Evolutionary conservation across 495 filamentous ascomycete species (phyloP).

Genomic region (Trichoderma orchidacearum): DNA sequence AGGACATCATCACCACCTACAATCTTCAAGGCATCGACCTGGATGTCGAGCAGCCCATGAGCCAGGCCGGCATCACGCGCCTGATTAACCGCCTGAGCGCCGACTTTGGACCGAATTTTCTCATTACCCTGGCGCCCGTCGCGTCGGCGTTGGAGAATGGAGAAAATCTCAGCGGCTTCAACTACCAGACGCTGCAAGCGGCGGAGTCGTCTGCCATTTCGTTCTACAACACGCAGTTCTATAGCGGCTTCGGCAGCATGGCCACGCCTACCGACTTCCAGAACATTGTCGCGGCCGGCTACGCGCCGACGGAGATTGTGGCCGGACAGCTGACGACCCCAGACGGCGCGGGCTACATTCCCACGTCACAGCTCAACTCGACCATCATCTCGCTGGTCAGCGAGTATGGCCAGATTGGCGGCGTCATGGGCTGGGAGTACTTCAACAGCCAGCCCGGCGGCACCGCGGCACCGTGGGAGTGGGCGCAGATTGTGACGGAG

Average conservation of each 20-base stretch:
- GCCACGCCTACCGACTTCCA: constrained; percentile 47
- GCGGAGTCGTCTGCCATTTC: constrained; percentile 31
- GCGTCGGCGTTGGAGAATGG: constrained; percentile 51
- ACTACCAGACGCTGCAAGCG: constrained; percentile 46
- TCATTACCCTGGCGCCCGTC: constrained; percentile 70
- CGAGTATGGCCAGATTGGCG: constrained; percentile 52
- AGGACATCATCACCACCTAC: constrained; percentile 42
- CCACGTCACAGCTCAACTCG: constrained; percentile 16
- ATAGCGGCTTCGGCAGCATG: constrained; percentile 64
- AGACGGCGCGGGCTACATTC: constrained; percentile 42
- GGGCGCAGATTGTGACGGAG: constrained; percentile 49
- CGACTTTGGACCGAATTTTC: constrained; percentile 58
- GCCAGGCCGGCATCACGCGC: constrained; percentile 51
- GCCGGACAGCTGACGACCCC: constrained; percentile 61
- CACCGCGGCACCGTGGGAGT: constrained; percentile 49
- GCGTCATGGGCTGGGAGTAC: constrained; percentile 82
- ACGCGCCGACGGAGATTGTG: constrained; percentile 51
- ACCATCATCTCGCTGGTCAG: constrained; percentile 31
- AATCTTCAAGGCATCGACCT: constrained; percentile 65
- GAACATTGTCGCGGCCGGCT: constrained; percentile 47
- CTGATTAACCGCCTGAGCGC: constrained; percentile 61
- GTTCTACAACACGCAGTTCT: constrained; percentile 83
- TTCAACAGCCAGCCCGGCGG: constrained; percentile 56
- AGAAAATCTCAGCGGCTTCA: constrained; percentile 55
- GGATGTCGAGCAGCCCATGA: constrained; percentile 73